Evolutionary conservation across 2,329 filamentous ascomycete genomes (phyloP), one percentile per base, ranked within the genome.

Genomic region (Aureobasidium sp.): DNA sequence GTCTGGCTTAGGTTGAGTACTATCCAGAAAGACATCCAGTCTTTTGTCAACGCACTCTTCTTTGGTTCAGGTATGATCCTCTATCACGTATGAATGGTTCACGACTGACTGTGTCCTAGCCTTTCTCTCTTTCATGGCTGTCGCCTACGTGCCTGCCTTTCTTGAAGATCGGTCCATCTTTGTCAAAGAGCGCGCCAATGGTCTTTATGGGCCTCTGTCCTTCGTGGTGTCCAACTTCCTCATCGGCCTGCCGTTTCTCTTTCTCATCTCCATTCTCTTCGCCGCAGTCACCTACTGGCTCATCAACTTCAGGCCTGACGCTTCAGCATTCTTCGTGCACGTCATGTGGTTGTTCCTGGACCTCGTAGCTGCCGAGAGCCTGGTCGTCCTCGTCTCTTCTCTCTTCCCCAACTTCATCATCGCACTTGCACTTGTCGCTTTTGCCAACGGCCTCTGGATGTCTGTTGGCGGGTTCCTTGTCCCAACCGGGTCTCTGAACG

Each of bases 391-490:
- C 8, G 72, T 91, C 10, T 80, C 83, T 0, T 80, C 78, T 1
- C 66, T 91, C 1, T 83, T 88, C 59, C 86, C 86, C 0, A 84
- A 82, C 56, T 94, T 93, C 59, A 87, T 93, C 37, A 78, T 90
- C 39, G 75, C 86, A 0, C 79, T 94, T 0, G 87, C 88, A 0
- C 73, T 88, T 2, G 85, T 85, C 0, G 88, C 88, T 0, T 93
- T 94, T 62, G 84, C 85, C 12, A 94, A 94, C 67, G 88, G 88
- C 0, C 73, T 94, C 4, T 94, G 88, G 88, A 93, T 93, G 88
- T 82, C 79, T 35, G 86, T 90, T 1, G 80, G 83, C 47, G 88
- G 88, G 0, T 94, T 94, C 70, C 77, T 93, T 66, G 86, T 93
- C 1, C 77, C 80, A 2, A 81, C 82, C 3, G 78, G 72, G 1